A percentile compares a stretch with the other conserved stretches of the same genome.
Evolutionary conservation across 2,329 filamentous ascomycete genomes (phyloP).

Genomic region (Alternaria arbusti): DNA sequence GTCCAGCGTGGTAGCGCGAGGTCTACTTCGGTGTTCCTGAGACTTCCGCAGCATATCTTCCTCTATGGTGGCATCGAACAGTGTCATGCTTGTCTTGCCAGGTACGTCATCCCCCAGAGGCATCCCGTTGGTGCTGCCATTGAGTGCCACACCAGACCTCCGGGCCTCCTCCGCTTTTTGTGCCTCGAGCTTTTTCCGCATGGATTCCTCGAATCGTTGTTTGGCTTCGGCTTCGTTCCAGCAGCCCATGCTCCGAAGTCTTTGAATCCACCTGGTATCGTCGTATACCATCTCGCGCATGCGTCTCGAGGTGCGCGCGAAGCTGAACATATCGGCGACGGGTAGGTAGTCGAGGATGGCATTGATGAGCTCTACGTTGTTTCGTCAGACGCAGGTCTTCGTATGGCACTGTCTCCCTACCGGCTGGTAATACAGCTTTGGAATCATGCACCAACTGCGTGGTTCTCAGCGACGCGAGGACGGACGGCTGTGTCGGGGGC

Average conservation of each 20-base stretch:
- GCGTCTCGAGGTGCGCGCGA: slow-evolving; percentile 81
- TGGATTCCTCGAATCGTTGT: slow-evolving; percentile 76
- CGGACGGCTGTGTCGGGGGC: slow-evolving; percentile 46
- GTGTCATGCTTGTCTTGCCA: slow-evolving; percentile 60
- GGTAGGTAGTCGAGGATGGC: slow-evolving; percentile 89
- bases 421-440: slow-evolving; percentile 81
- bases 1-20: slow-evolving; percentile 48
- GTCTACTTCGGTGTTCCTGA: slow-evolving; percentile 38
- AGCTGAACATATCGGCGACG: slow-evolving; percentile 81
- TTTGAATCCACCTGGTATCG: slow-evolving; percentile 91
- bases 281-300: slow-evolving; percentile 99
- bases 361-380: slow-evolving; percentile 75
- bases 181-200: slow-evolving; percentile 63
- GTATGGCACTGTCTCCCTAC: slow-evolving; percentile 53
- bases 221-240: slow-evolving; percentile 92
- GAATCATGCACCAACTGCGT: slow-evolving; percentile 80
- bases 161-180: slow-evolving; percentile 53
- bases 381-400: slow-evolving; percentile 1
- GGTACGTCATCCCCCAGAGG: slow-evolving; percentile 40
- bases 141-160: slow-evolving; percentile 41
- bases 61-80: slow-evolving; percentile 77
- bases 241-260: slow-evolving; percentile 83
- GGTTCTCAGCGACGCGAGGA: slow-evolving; percentile 79
- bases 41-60: slow-evolving; percentile 63
- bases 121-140: slow-evolving; percentile 46